Percentiles rank a stretch among this genome's conserved stretches.
phyloP scores from a whole-genome alignment of 208 protist genomes.

The Leptomonas pyrrhocoris region DNA sequence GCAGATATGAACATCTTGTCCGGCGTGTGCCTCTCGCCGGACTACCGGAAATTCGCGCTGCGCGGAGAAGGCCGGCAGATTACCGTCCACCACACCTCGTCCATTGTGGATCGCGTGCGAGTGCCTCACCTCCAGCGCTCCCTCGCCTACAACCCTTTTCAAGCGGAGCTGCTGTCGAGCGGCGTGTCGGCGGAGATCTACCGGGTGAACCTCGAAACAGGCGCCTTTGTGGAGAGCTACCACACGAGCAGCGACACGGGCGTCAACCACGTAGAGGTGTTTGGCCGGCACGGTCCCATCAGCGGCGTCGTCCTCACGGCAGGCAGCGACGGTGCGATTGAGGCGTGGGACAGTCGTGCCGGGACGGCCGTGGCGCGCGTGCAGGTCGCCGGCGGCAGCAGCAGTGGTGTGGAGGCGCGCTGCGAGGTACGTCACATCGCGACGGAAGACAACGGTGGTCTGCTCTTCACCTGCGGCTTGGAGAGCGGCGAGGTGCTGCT shows the following conservation, averaged over 20 bases:
- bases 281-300: constrained; percentile 51
- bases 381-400: constrained; percentile 48
- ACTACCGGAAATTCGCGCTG: constrained; percentile 91
- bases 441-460: constrained; percentile 67
- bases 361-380: constrained; percentile 51
- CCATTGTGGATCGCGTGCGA: constrained; percentile 79
- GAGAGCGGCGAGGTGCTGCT: constrained; percentile 81
- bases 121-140: constrained; percentile 86
- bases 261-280: constrained; percentile 79
- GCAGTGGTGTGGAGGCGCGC: constrained; percentile 32
- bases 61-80: constrained; percentile 80
- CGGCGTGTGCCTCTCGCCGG: constrained; percentile 79
- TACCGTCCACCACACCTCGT: constrained; percentile 83
- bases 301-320: constrained; percentile 73
- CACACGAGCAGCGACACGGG: constrained; percentile 56
- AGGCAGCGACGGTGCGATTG: constrained; percentile 74
- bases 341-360: constrained; percentile 82
- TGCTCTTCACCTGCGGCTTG: constrained; percentile 83
- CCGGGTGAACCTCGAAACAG: constrained; percentile 83
- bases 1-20: constrained; percentile 87
- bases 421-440: constrained; percentile 76
- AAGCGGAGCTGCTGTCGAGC: constrained; percentile 74
- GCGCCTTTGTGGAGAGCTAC: constrained; percentile 83
- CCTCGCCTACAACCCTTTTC: constrained; percentile 75
- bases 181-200: constrained; percentile 82